Percentiles rank a stretch among this genome's conserved stretches.
phyloP scores from a whole-genome alignment of 2,329 filamentous ascomycete genomes.

The Fusarium lateritium region DNA sequence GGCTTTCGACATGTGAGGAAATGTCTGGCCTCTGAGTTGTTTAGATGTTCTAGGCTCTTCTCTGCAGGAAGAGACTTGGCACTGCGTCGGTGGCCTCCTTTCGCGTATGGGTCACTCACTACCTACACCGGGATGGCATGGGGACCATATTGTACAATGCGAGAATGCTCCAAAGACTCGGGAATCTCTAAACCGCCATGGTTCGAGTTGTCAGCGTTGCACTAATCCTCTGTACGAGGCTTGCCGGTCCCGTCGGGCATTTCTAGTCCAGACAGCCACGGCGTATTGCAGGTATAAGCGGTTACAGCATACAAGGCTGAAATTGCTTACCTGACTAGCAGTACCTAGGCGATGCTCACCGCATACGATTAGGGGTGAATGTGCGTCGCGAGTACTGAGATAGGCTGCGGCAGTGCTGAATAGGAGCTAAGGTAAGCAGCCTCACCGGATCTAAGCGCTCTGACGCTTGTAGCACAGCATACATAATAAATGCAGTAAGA shows the following conservation, averaged over 20 bases:
- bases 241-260: constrained; percentile 35
- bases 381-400: background rate
- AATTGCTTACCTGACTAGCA: constrained; percentile 15
- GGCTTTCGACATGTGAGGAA: constrained; percentile 13
- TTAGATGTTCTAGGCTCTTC: constrained; percentile 20
- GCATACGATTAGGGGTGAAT: constrained; percentile 25
- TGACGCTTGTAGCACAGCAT: background rate
- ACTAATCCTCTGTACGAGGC: constrained; percentile 25
- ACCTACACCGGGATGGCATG: constrained; percentile 13
- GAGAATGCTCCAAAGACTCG: constrained; percentile 5
- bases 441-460: constrained; percentile 20
- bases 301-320: constrained; percentile 26
- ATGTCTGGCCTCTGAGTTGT: constrained; percentile 18
- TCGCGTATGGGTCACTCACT: background rate
- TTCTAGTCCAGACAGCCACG: constrained; percentile 18
- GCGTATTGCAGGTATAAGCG: constrained; percentile 8
- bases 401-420: background rate
- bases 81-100: constrained; percentile 1
- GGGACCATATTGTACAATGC: constrained; percentile 3
- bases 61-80: background rate
- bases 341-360: constrained; percentile 7
- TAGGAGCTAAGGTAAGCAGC: constrained; percentile 10
- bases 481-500: background rate
- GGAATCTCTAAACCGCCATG: constrained; percentile 13
- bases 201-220: constrained; percentile 34